A percentile compares a stretch with the other conserved stretches of the same genome.
phyloP scores from a whole-genome alignment of 352 stramenopile species.

The Ophiocytium majus region DNA sequence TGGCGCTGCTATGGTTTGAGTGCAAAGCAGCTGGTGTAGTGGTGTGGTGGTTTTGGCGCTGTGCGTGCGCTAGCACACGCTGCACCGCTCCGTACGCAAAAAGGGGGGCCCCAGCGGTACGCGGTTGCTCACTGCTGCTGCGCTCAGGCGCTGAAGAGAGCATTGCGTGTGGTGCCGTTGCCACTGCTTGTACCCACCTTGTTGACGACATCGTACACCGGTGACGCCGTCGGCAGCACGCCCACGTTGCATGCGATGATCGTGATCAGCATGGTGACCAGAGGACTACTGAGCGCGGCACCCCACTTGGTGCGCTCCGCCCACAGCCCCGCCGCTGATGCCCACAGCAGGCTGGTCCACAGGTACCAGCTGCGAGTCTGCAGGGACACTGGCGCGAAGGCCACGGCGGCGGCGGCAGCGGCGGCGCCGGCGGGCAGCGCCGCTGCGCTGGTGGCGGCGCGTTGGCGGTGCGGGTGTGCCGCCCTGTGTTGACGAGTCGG shows the following conservation, averaged over 20 bases:
- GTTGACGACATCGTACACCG: constrained; percentile 63
- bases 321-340: constrained; percentile 47
- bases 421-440: not conserved
- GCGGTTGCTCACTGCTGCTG: too few relatives aligned
- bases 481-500: too few relatives aligned
- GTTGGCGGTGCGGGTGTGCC: too few relatives aligned
- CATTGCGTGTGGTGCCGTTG: too few relatives aligned
- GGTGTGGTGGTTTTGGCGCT: too few relatives aligned
- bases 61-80: too few relatives aligned
- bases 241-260: constrained; percentile 56
- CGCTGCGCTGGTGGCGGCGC: not conserved
- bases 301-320: constrained; percentile 50
- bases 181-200: constrained; percentile 35
- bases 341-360: constrained; percentile 50
- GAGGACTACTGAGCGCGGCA: constrained; percentile 51
- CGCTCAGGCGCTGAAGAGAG: too few relatives aligned
- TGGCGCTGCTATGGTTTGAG: too few relatives aligned
- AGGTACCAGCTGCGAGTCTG: constrained; percentile 33
- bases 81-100: too few relatives aligned
- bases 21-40: too few relatives aligned
- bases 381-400: not conserved
- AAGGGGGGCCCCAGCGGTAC: too few relatives aligned
- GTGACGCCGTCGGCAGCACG: constrained; percentile 49
- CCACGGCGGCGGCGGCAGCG: not conserved
- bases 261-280: constrained; percentile 58